A percentile compares a stretch with the other conserved stretches of the same genome.
Conservation (phyloP, 108 stramenopile genomes). For the Conticribra weissflogii region DNA sequence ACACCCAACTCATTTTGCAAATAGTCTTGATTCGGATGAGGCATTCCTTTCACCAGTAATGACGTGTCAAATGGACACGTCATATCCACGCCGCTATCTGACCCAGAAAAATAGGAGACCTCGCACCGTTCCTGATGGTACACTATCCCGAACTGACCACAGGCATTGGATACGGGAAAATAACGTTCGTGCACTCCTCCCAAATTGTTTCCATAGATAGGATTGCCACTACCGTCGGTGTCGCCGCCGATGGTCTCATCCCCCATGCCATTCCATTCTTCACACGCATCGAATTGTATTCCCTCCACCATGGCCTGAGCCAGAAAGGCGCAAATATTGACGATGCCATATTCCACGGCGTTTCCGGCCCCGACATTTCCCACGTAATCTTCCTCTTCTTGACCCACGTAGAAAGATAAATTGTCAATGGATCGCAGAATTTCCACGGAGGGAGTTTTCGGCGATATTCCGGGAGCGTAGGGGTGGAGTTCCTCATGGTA, state of each 20-base stretch:
- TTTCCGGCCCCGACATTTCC: constrained; percentile 2
- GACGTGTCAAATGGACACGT: constrained; percentile 23
- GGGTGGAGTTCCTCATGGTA: constrained; percentile 23
- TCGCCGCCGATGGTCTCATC: constrained; percentile 2
- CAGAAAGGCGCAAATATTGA: constrained; percentile 41
- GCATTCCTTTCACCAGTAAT: constrained; percentile 24
- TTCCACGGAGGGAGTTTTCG: constrained; percentile 1
- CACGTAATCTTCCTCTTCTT: too few species aligned
- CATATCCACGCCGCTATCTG: constrained; percentile 11
- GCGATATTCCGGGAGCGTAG: background rate
- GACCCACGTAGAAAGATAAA: constrained; percentile 26
- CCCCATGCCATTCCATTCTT: constrained; percentile 46
- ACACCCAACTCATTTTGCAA: background rate
- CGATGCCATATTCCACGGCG: constrained; percentile 20
- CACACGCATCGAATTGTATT: constrained; percentile 46
- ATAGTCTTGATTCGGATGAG: constrained; percentile 34
- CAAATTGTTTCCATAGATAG: constrained; percentile 9
- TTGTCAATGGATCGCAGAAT: constrained; percentile 5
- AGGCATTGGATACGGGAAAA: constrained; percentile 38
- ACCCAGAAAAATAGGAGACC: background rate
- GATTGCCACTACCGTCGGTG: background rate
- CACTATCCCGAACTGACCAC: constrained; percentile 39
- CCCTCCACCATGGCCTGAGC: constrained; percentile 39
- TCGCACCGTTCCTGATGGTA: constrained; percentile 24
- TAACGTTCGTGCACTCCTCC: constrained; percentile 35